Conservation (phyloP, 164 flowering plant species). For the Vitis vinifera region DNA sequence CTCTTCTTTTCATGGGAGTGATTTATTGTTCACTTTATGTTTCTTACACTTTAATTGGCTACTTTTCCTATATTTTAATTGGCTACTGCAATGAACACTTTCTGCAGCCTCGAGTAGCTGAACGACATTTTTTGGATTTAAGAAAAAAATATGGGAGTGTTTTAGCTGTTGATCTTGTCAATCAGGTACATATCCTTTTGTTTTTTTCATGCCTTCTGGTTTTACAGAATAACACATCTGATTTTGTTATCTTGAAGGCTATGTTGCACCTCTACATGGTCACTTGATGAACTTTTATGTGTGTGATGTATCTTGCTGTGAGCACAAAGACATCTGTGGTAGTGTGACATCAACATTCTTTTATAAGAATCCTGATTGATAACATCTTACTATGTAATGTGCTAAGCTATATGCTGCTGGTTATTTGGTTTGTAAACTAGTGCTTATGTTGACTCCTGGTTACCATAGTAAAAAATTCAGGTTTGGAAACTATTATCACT, state of each 20-base stretch:
- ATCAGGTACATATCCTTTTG: conserved; percentile 49
- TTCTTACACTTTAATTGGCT: not conserved
- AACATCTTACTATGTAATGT: too few species aligned
- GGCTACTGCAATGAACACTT: conserved; percentile 5
- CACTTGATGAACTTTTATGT: not conserved
- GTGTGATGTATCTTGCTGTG: not conserved
- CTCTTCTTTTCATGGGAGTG: not conserved
- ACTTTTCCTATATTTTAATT: not conserved
- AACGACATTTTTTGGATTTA: conserved; percentile 88
- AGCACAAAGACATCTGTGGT: not conserved
- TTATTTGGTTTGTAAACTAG: not conserved
- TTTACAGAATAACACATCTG: not conserved
- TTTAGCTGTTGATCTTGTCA: conserved; percentile 88
- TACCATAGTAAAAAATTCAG: too few species aligned
- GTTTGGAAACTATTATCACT: too few species aligned
- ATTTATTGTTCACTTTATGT: not conserved
- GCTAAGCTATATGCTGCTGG: too few species aligned
- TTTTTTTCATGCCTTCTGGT: not conserved
- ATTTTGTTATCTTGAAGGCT: not conserved
- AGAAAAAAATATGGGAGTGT: conserved; percentile 88
- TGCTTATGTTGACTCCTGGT: too few species aligned
- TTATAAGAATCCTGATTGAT: not conserved
- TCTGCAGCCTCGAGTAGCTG: conserved; percentile 82
- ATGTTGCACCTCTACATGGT: not conserved
- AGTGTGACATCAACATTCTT: not conserved